Percentiles rank a stretch among this genome's conserved stretches.
phyloP scores from a whole-genome alignment of 345 rosid species.

The Syzygium grande region DNA sequence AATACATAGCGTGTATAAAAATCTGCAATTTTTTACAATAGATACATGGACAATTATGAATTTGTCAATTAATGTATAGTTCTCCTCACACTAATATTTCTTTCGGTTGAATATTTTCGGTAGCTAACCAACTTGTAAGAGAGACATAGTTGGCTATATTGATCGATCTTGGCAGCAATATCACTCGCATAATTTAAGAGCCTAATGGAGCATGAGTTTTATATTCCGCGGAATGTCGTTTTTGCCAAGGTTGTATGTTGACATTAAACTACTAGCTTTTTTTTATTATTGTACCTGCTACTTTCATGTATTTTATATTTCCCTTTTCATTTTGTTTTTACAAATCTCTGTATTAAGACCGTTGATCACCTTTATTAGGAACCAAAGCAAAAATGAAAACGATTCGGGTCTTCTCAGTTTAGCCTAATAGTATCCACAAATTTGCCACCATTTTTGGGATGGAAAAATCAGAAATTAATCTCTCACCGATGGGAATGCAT shows the following conservation, averaged over 20 bases:
- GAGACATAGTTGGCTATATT: too few species aligned
- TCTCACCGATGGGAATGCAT: neutral
- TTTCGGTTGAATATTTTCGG: neutral
- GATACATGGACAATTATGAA: neutral
- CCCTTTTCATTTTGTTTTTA: neutral
- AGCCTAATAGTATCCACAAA: neutral
- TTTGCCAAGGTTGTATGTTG: neutral
- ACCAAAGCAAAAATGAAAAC: neutral
- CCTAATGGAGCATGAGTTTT: neutral
- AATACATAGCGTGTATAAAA: neutral
- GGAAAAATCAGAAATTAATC: neutral
- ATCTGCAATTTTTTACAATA: neutral
- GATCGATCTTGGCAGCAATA: too few species aligned
- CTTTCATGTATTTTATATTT: neutral
- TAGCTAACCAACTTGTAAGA: too few species aligned
- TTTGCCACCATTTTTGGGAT: neutral
- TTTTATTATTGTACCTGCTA: neutral
- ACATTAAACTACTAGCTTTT: neutral
- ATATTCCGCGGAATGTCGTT: neutral
- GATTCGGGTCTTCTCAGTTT: neutral
- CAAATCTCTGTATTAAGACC: neutral
- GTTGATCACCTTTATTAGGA: neutral
- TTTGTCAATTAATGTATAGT: neutral
- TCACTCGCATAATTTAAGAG: too few species aligned
- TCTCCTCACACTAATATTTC: too few species aligned